phyloP scores from a whole-genome alignment of 257 asterid species.

The Handroanthus guayacan region DNA sequence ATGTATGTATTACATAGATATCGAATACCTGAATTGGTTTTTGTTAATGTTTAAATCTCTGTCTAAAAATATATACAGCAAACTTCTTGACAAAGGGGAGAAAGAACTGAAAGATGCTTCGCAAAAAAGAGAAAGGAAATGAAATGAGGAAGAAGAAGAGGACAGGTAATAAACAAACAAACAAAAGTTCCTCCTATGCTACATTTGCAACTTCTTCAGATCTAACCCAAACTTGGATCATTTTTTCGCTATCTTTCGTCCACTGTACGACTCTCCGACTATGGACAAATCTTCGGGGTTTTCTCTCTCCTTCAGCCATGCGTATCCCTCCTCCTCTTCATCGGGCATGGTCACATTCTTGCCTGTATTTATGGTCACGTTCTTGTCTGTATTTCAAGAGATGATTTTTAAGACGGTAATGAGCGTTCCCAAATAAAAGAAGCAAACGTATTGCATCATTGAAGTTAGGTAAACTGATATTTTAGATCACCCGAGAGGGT shows the following conservation, averaged over 20 bases:
- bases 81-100: background rate
- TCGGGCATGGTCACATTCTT: constrained; percentile 36
- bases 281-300: constrained; percentile 65
- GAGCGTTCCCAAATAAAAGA: background rate
- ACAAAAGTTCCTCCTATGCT: constrained; percentile 17
- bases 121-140: background rate
- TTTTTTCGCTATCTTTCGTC: constrained; percentile 67
- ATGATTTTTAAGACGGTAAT: background rate
- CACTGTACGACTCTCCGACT: constrained; percentile 64
- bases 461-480: too few species aligned
- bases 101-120: background rate
- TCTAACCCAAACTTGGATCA: constrained; percentile 15
- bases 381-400: constrained; percentile 41
- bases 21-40: background rate
- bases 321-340: constrained; percentile 53
- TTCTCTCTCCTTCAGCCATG: constrained; percentile 87
- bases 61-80: constrained; percentile 43
- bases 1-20: background rate
- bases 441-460: too few species aligned
- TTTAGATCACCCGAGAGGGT: too few species aligned
- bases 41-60: constrained; percentile 12
- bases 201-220: constrained; percentile 12
- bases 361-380: constrained; percentile 41
- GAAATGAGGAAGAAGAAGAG: background rate
- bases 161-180: background rate